Conservation (phyloP, 768 basidiomycete species). For the Rhodotorula kratochvilovae region DNA sequence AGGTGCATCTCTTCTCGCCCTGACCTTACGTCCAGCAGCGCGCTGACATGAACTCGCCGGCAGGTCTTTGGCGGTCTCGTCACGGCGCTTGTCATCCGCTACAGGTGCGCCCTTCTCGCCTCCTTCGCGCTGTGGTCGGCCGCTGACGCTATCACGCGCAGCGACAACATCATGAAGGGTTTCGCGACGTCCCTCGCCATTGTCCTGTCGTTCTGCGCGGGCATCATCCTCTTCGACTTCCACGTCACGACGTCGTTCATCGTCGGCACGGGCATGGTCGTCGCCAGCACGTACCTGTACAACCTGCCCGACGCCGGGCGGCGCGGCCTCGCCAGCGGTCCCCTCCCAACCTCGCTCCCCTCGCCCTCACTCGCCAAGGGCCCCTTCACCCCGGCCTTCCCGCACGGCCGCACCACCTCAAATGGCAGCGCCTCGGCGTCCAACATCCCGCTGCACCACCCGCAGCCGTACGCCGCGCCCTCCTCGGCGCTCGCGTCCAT, state of each 20-base stretch:
- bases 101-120: slow-evolving; percentile 58
- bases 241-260: slow-evolving; percentile 78
- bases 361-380: slow-evolving; percentile 7
- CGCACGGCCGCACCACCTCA: neutral
- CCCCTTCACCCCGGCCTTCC: neutral
- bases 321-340: neutral
- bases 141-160: neutral
- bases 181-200: slow-evolving; percentile 94
- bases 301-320: slow-evolving; percentile 59
- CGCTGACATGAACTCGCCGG: neutral
- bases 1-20: slow-evolving; percentile 2
- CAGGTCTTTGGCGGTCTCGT: slow-evolving; percentile 89
- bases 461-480: too few species aligned
- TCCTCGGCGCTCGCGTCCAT: neutral
- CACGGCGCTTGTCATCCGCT: slow-evolving; percentile 91
- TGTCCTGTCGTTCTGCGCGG: slow-evolving; percentile 88
- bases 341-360: slow-evolving; percentile 12
- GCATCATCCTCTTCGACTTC: slow-evolving; percentile 84
- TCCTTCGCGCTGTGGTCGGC: neutral
- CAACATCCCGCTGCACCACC: neutral
- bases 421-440: neutral
- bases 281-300: slow-evolving; percentile 86
- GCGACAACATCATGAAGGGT: slow-evolving; percentile 53
- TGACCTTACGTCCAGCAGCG: fast-evolving
- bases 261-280: slow-evolving; percentile 74